These are phyloP conservation scores for Exophiala lecanii-corni DNA, from an alignment of 2,329 filamentous ascomycete genomes.

Conservation along the genomic window DNA sequence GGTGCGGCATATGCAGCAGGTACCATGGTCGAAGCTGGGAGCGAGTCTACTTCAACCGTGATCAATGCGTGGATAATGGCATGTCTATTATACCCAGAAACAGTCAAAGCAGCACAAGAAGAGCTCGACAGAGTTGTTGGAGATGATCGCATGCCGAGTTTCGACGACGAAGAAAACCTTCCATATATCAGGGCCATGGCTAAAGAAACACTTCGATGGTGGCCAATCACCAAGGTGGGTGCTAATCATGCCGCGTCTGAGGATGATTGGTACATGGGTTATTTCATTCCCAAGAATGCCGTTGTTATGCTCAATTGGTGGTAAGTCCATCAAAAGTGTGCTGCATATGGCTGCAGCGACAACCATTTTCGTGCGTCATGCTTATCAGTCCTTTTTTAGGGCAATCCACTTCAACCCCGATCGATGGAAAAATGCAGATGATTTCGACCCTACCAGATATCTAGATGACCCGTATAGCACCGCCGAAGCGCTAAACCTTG, in stretches of 20 bases:
- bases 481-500: constrained; percentile 33
- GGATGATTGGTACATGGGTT: constrained; percentile 24
- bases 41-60: constrained; percentile 25
- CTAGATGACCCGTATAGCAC: constrained; percentile 28
- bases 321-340: constrained; percentile 23
- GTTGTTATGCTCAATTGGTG: constrained; percentile 39
- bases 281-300: constrained; percentile 25
- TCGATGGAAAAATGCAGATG: constrained; percentile 17
- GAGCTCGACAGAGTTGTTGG: constrained; percentile 51
- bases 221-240: constrained; percentile 43
- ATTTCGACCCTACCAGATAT: constrained; percentile 21
- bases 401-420: constrained; percentile 25
- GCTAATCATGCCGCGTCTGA: constrained; percentile 25
- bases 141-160: constrained; percentile 42
- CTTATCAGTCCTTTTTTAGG: constrained; percentile 12
- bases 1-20: constrained; percentile 21
- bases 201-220: constrained; percentile 31
- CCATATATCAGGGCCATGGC: constrained; percentile 49
- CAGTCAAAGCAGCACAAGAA: constrained; percentile 43
- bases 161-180: constrained; percentile 45
- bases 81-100: constrained; percentile 41
- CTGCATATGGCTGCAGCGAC: too few relatives aligned
- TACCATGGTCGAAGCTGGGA: constrained; percentile 26
- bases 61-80: constrained; percentile 22
- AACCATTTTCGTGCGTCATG: neutral